These are phyloP conservation scores for Plectosphaerella plurivora DNA, from an alignment of 2,329 filamentous ascomycete genomes.

Conservation along the genomic window DNA sequence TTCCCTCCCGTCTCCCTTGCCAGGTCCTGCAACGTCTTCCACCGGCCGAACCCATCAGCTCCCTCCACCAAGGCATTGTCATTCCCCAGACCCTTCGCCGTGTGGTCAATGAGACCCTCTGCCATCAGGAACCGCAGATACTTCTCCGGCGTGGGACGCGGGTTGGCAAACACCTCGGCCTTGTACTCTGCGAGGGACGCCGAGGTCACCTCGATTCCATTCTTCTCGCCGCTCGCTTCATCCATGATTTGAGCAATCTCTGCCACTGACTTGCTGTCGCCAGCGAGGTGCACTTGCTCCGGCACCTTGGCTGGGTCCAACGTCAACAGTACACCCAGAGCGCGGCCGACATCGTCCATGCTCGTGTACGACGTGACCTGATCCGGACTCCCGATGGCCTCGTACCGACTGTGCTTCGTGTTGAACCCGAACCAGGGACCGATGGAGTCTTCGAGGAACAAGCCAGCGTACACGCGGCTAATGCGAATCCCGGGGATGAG, in stretches of 20 bases:
- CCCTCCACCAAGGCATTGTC: constrained; percentile 21
- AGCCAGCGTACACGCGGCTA: constrained; percentile 23
- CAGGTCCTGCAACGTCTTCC: constrained; percentile 20
- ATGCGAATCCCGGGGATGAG: constrained; percentile 15
- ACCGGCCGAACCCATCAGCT: constrained; percentile 17
- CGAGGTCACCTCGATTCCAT: constrained; percentile 15
- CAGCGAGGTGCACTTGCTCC: constrained; percentile 18
- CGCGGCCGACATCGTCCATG: constrained; percentile 22
- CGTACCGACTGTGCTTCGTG: constrained; percentile 20
- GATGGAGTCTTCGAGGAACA: constrained; percentile 26
- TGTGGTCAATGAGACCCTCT: constrained; percentile 22
- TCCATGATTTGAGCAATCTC: constrained; percentile 21
- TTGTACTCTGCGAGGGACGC: constrained; percentile 19
- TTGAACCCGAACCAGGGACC: constrained; percentile 25
- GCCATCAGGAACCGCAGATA: constrained; percentile 28
- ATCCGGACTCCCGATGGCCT: constrained; percentile 18
- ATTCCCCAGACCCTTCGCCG: constrained; percentile 15
- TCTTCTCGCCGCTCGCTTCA: constrained; percentile 12
- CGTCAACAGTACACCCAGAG: constrained; percentile 20
- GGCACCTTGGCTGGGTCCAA: constrained; percentile 16
- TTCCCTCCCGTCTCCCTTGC: constrained; percentile 17
- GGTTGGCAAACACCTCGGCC: constrained; percentile 11
- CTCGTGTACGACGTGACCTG: constrained; percentile 23
- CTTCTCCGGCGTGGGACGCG: constrained; percentile 15
- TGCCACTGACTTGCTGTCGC: constrained; percentile 17